These are phyloP conservation scores for Kalmanozyma brasiliensis DNA, from an alignment of 1,284 basidiomycete genomes.

Conservation along the genomic window DNA sequence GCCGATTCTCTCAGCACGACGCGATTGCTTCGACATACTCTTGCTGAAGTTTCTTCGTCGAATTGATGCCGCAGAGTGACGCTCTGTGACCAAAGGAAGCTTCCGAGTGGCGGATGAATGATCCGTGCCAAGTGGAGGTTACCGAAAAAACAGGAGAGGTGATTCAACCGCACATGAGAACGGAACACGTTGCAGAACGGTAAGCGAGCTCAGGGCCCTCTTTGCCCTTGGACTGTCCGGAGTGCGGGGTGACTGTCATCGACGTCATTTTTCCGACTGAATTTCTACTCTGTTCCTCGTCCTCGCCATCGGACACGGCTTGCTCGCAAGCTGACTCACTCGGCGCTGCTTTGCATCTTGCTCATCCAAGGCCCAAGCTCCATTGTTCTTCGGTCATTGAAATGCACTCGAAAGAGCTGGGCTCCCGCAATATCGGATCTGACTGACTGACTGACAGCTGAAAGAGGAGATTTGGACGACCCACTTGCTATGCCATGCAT, in stretches of 20 bases:
- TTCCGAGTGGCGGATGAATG: background rate
- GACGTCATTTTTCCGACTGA: slow-evolving; percentile 27
- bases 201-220: slow-evolving; percentile 1
- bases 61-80: too few species aligned
- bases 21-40: too few species aligned
- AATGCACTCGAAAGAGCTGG: too few species aligned
- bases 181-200: slow-evolving; percentile 5
- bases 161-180: slow-evolving; percentile 13
- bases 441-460: too few species aligned
- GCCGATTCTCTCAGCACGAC: too few species aligned
- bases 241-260: slow-evolving; percentile 41
- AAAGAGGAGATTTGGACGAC: too few species aligned
- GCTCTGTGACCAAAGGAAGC: background rate
- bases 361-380: too few species aligned
- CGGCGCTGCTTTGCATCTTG: background rate
- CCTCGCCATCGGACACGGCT: slow-evolving; percentile 5
- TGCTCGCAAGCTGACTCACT: slow-evolving; percentile 7
- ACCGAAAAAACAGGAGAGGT: slow-evolving; percentile 2
- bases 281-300: background rate
- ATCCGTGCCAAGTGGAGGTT: slow-evolving; percentile 15
- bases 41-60: too few species aligned
- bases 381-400: too few species aligned
- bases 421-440: too few species aligned
- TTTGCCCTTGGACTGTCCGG: background rate
- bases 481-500: too few species aligned